These are phyloP conservation scores for Avena sativa DNA, from an alignment of 176 grass and related monocot species.

Conservation along the genomic window DNA sequence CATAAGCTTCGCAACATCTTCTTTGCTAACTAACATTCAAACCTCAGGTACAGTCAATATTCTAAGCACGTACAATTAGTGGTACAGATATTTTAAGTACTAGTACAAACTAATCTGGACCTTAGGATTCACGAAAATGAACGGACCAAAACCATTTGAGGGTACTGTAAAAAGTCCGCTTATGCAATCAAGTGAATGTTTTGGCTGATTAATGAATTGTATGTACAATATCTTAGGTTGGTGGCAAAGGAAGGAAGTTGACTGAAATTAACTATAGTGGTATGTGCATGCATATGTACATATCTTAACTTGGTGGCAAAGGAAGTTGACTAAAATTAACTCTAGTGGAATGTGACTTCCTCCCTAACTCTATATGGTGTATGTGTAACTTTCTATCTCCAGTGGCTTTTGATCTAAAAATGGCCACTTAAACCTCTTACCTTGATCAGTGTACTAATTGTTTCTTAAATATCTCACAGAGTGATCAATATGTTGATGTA, in stretches of 20 bases:
- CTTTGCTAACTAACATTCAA: conserved; percentile 62
- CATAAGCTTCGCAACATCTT: conserved; percentile 56
- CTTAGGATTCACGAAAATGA: too few species aligned
- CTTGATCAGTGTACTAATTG: neutral
- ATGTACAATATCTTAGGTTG: neutral
- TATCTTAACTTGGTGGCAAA: neutral
- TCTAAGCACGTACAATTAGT: too few species aligned
- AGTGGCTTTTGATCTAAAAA: neutral
- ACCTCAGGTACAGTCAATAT: conserved; percentile 69
- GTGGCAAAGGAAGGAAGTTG: neutral
- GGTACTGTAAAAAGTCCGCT: too few species aligned
- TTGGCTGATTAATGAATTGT: neutral
- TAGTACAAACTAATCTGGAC: too few species aligned
- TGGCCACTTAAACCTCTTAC: neutral
- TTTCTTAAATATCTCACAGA: neutral
- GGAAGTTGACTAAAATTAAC: neutral
- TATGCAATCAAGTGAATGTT: too few species aligned
- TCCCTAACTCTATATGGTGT: conserved; percentile 49
- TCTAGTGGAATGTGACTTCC: neutral
- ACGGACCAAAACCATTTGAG: too few species aligned
- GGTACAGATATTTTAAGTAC: too few species aligned
- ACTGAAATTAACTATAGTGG: neutral
- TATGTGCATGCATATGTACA: neutral
- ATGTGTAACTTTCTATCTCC: conserved; percentile 29
- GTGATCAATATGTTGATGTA: neutral